A percentile compares a stretch with the other conserved stretches of the same genome.
Evolutionary conservation across 371 early-diverging fungal genomes (phyloP).

Genomic region (Entomophthora muscae): DNA sequence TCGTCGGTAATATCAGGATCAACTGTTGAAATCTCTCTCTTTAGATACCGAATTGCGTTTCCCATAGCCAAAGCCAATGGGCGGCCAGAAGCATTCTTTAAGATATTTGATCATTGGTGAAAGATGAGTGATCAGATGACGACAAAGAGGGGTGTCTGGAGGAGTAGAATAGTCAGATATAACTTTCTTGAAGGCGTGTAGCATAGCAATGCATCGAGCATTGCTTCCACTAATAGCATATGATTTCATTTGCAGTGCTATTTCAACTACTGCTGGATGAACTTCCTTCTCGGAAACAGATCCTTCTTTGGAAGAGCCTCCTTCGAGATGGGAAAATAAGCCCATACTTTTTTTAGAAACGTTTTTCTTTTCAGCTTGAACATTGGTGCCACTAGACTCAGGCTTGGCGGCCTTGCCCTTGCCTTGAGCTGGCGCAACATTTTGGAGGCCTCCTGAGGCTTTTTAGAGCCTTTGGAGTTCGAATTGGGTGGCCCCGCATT

Average conservation of each 20-base stretch:
- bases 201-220: constrained; percentile 71
- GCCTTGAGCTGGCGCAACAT: constrained; percentile 4
- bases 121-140: constrained; percentile 66
- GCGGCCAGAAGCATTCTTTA: constrained; percentile 38
- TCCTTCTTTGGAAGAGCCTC: constrained; percentile 30
- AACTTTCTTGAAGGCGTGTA: constrained; percentile 67
- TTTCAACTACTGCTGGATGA: constrained; percentile 72
- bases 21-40: constrained; percentile 61
- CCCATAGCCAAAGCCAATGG: constrained; percentile 90
- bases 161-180: constrained; percentile 86
- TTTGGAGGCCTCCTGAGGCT: background rate
- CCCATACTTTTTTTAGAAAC: constrained; percentile 20
- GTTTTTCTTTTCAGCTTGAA: constrained; percentile 17
- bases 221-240: constrained; percentile 80
- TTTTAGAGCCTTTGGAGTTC: constrained; percentile 16
- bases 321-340: constrained; percentile 45
- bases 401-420: constrained; percentile 15
- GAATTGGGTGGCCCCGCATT: constrained; percentile 23
- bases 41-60: constrained; percentile 81
- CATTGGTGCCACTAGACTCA: constrained; percentile 13
- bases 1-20: constrained; percentile 61
- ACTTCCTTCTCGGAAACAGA: constrained; percentile 34
- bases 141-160: constrained; percentile 54
- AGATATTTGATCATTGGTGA: constrained; percentile 82
- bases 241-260: constrained; percentile 74